phyloP scores from a whole-genome alignment of 495 filamentous ascomycete genomes.

The Trichocladium uniseriatum region DNA sequence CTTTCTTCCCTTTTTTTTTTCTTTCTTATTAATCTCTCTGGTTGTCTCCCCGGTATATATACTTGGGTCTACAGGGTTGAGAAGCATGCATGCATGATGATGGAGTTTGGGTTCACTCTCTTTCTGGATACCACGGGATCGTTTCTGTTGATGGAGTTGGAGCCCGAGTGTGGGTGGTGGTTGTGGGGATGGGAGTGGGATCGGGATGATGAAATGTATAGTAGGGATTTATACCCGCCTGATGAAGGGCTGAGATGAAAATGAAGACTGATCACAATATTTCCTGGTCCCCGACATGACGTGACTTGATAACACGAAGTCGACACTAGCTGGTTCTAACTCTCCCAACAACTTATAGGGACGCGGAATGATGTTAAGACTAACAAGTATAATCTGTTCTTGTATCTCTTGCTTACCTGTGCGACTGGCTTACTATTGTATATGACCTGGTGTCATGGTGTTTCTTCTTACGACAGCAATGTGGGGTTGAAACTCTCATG shows the following conservation, averaged over 20 bases:
- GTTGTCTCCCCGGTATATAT: constrained; percentile 6
- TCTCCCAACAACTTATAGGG: no score
- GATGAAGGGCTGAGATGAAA: neutral
- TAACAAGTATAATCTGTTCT: no score
- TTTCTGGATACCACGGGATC: constrained; percentile 2
- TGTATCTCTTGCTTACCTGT: no score
- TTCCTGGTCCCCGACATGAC: neutral
- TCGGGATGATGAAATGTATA: neutral
- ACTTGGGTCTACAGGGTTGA: constrained; percentile 11
- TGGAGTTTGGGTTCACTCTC: constrained; percentile 4
- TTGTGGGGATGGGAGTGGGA: neutral
- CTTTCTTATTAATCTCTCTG: constrained; percentile 8
- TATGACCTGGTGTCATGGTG: no score
- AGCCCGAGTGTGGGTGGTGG: neutral
- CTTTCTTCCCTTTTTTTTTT: constrained; percentile 12
- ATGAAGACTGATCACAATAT: neutral
- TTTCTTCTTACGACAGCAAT: no score
- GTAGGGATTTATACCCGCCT: constrained; percentile 9
- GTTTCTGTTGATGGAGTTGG: neutral
- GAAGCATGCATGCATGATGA: constrained; percentile 16
- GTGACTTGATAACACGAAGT: no score
- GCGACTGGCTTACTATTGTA: no score
- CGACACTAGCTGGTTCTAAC: no score
- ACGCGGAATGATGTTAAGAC: no score
- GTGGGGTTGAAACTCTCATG: no score